Percentiles rank a stretch among this genome's conserved stretches.
These are phyloP conservation scores for Cercospora citrullina DNA, from an alignment of 2,329 filamentous ascomycete species.

Conservation along the genomic window DNA sequence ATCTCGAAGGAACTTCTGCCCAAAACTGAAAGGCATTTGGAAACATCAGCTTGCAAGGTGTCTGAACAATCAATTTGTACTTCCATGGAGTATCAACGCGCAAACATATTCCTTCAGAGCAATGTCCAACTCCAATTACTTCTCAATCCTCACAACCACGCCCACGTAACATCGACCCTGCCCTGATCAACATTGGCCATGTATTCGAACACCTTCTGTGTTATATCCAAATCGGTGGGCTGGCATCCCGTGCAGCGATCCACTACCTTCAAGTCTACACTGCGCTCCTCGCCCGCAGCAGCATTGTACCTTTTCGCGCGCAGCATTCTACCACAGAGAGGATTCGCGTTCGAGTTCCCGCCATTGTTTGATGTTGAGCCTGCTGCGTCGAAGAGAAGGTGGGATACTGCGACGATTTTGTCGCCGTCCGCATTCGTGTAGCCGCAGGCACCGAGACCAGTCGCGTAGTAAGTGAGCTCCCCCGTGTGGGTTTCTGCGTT, in stretches of 20 bases:
- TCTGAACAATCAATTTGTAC: neutral
- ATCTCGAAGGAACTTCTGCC: too few relatives aligned
- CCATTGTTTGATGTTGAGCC: constrained; percentile 22
- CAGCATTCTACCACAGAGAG: constrained; percentile 66
- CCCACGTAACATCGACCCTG: constrained; percentile 38
- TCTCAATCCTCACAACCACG: constrained; percentile 28
- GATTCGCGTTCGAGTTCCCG: constrained; percentile 60
- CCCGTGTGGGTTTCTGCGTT: constrained; percentile 53
- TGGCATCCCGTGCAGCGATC: constrained; percentile 62
- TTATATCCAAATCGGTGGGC: constrained; percentile 53
- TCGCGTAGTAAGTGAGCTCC: constrained; percentile 55
- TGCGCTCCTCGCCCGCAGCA: constrained; percentile 36
- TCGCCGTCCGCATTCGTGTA: constrained; percentile 56
- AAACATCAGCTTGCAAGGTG: neutral
- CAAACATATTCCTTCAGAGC: neutral
- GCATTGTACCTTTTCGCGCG: constrained; percentile 53
- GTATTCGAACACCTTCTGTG: constrained; percentile 49
- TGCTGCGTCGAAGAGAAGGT: constrained; percentile 61
- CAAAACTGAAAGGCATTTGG: too few relatives aligned
- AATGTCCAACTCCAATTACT: neutral
- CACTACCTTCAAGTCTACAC: constrained; percentile 57
- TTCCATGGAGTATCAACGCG: neutral
- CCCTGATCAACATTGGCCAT: constrained; percentile 43
- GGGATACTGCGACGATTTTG: constrained; percentile 62
- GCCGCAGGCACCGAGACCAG: constrained; percentile 70